Conservation (phyloP, 2,329 filamentous ascomycete genomes). For the Sporothrix mexicana region DNA sequence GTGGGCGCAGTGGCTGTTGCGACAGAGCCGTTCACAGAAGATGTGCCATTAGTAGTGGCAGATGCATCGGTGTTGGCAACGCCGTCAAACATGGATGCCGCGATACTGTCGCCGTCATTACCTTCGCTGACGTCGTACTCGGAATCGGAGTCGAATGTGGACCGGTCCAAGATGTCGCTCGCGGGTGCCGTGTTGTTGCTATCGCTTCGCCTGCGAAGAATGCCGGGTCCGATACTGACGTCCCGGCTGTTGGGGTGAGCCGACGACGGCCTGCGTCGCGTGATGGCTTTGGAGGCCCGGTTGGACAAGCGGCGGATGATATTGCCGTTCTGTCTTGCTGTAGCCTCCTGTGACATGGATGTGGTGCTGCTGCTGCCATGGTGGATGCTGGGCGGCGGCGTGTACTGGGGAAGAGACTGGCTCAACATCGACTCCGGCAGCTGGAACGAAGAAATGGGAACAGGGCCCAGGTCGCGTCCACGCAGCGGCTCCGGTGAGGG, state of each 20-base stretch:
- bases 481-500: constrained; percentile 69
- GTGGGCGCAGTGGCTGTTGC: neutral
- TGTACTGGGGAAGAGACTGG: constrained; percentile 64
- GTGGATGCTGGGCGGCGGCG: constrained; percentile 19
- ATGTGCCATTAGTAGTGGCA: constrained; percentile 53
- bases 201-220: constrained; percentile 82
- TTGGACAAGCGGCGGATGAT: constrained; percentile 87
- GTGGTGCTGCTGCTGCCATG: constrained; percentile 61
- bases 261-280: constrained; percentile 76
- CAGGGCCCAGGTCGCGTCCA: constrained; percentile 59
- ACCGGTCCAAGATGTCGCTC: constrained; percentile 38
- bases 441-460: constrained; percentile 63
- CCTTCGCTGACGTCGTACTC: constrained; percentile 64
- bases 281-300: constrained; percentile 72
- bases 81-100: constrained; percentile 47
- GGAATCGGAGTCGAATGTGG: constrained; percentile 55
- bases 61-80: constrained; percentile 55
- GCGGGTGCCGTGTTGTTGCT: constrained; percentile 76
- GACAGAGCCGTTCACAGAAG: constrained; percentile 50
- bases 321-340: constrained; percentile 50
- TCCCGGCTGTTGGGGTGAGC: constrained; percentile 79
- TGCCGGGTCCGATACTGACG: constrained; percentile 85
- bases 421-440: constrained; percentile 75
- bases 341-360: constrained; percentile 47
- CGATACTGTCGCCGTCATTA: constrained; percentile 45